A percentile compares a stretch with the other conserved stretches of the same genome.
These are phyloP conservation scores for Apium graveolens DNA, from an alignment of 129 eudicot genomes.

Conservation along the genomic window DNA sequence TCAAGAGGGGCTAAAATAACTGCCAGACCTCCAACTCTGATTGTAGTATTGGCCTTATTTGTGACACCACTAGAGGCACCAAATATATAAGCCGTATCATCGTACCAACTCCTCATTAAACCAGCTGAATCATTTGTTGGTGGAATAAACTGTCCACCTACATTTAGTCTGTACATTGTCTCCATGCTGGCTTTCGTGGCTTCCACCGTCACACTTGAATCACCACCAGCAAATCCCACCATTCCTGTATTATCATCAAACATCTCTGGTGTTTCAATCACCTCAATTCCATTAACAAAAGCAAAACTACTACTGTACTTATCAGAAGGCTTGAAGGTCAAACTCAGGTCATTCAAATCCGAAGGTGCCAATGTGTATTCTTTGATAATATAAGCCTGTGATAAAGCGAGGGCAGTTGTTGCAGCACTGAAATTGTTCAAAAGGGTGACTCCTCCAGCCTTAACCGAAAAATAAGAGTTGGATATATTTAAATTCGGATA, in stretches of 20 bases:
- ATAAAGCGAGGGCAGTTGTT: conserved; percentile 46
- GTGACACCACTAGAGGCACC: conserved; percentile 42
- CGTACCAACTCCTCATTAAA: conserved; percentile 63
- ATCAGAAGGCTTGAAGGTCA: conserved; percentile 45
- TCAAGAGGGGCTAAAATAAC: conserved; percentile 47
- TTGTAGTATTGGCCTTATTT: conserved; percentile 16
- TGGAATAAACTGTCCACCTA: conserved; percentile 57
- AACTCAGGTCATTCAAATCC: conserved; percentile 18
- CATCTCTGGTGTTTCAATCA: conserved; percentile 38
- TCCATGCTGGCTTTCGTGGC: conserved; percentile 25
- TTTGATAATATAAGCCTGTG: conserved; percentile 54
- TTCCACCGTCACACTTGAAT: conserved; percentile 17
- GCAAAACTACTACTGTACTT: conserved; percentile 42
- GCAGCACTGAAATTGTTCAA: conserved; percentile 55
- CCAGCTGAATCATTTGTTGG: conserved; percentile 57
- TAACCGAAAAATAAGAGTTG: conserved; percentile 42
- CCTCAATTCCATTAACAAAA: conserved; percentile 65
- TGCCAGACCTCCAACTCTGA: conserved; percentile 24
- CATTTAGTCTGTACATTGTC: conserved; percentile 55
- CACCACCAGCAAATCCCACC: conserved; percentile 36
- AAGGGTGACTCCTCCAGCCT: conserved; percentile 37
- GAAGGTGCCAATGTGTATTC: conserved; percentile 45
- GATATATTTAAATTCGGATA: conserved; percentile 45
- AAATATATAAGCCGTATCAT: conserved; percentile 55
- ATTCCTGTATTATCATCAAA: conserved; percentile 35